Percentiles rank a stretch among this genome's conserved stretches.
Conservation (phyloP, 805 yeast genomes). For the Kazachstania kunashirensis region DNA sequence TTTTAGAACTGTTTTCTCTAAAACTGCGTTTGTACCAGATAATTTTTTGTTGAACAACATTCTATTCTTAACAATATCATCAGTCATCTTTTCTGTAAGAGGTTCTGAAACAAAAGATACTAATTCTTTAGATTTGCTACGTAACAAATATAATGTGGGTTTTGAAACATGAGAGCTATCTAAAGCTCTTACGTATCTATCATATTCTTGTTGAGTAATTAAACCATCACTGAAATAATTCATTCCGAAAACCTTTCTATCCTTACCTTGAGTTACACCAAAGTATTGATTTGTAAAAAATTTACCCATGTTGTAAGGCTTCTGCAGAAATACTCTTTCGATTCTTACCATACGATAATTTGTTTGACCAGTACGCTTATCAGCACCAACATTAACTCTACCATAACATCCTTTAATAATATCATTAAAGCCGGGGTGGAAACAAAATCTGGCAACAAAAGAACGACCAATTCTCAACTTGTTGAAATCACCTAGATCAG, state of each 20-base stretch:
- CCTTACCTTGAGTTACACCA: slow-evolving; percentile 74
- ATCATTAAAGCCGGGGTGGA: slow-evolving; percentile 70
- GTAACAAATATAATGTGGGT: slow-evolving; percentile 57
- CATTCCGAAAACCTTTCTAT: slow-evolving; percentile 66
- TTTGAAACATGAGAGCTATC: slow-evolving; percentile 38
- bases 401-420: slow-evolving; percentile 68
- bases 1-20: slow-evolving; percentile 58
- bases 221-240: slow-evolving; percentile 71
- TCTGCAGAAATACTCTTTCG: slow-evolving; percentile 47
- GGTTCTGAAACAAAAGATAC: slow-evolving; percentile 53
- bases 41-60: slow-evolving; percentile 48
- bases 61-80: slow-evolving; percentile 67
- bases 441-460: slow-evolving; percentile 63
- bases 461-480: slow-evolving; percentile 69
- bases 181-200: slow-evolving; percentile 53
- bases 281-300: slow-evolving; percentile 49
- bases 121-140: slow-evolving; percentile 54
- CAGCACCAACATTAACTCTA: slow-evolving; percentile 70
- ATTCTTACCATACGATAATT: slow-evolving; percentile 79
- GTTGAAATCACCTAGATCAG: slow-evolving; percentile 58
- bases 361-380: slow-evolving; percentile 49
- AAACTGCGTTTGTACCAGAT: slow-evolving; percentile 66
- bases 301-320: slow-evolving; percentile 42
- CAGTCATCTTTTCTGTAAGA: slow-evolving; percentile 63
- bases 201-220: slow-evolving; percentile 62